phyloP scores from a whole-genome alignment of 1,139 yeast genomes.

The Suhomyces bolitotheri region DNA sequence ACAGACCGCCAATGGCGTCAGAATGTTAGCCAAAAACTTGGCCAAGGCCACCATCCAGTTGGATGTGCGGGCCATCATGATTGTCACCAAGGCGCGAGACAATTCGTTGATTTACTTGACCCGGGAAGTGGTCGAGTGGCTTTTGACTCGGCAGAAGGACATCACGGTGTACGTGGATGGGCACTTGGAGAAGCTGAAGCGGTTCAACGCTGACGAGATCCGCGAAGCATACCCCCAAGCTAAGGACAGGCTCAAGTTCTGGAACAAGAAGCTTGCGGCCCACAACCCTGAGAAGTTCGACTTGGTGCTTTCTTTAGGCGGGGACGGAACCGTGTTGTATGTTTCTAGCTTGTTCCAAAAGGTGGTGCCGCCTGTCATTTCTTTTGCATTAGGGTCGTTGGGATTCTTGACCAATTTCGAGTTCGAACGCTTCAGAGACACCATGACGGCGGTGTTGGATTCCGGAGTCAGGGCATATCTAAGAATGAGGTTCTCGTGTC shows the following conservation, averaged over 20 bases:
- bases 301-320: slow-evolving; percentile 78
- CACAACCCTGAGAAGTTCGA: slow-evolving; percentile 65
- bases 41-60: slow-evolving; percentile 73
- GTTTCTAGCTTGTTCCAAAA: slow-evolving; percentile 78
- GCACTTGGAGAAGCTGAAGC: slow-evolving; percentile 56
- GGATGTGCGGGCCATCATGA: slow-evolving; percentile 68
- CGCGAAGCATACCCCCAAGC: slow-evolving; percentile 44
- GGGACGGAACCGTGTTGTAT: slow-evolving; percentile 86
- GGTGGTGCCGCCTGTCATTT: slow-evolving; percentile 85
- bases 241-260: slow-evolving; percentile 52
- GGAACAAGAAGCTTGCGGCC: slow-evolving; percentile 63
- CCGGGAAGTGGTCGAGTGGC: slow-evolving; percentile 77
- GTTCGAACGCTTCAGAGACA: slow-evolving; percentile 65
- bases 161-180: slow-evolving; percentile 71
- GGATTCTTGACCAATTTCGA: slow-evolving; percentile 81
- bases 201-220: slow-evolving; percentile 57
- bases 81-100: slow-evolving; percentile 85
- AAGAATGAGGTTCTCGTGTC: slow-evolving; percentile 79
- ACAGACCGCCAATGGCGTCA: slow-evolving; percentile 83
- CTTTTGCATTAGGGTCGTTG: slow-evolving; percentile 76
- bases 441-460: slow-evolving; percentile 56
- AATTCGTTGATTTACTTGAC: slow-evolving; percentile 72
- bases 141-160: slow-evolving; percentile 45
- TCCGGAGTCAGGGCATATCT: slow-evolving; percentile 76
- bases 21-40: slow-evolving; percentile 74